These are phyloP conservation scores for Helicocarpus griseus DNA, from an alignment of 2,329 filamentous ascomycete species.

Conservation along the genomic window DNA sequence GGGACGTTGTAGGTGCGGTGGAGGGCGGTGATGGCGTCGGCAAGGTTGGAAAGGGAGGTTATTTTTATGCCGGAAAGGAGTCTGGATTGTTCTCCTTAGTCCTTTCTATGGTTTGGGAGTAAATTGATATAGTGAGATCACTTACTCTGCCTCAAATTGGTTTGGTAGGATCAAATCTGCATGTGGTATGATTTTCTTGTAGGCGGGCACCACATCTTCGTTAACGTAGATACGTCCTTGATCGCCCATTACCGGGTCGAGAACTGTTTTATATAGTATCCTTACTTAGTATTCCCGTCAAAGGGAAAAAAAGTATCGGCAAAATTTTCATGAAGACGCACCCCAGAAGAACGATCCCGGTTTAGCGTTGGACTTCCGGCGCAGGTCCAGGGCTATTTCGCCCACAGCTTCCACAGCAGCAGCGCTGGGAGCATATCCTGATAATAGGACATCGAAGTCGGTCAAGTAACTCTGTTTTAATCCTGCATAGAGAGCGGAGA, in stretches of 20 bases:
- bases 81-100: slow-evolving; percentile 37
- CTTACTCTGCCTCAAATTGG: slow-evolving; percentile 92
- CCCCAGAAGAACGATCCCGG: slow-evolving; percentile 85
- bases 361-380: slow-evolving; percentile 49
- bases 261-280: slow-evolving; percentile 43
- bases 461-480: slow-evolving; percentile 75
- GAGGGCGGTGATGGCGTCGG: slow-evolving; percentile 63
- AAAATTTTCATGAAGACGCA: slow-evolving; percentile 22
- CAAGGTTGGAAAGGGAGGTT: slow-evolving; percentile 61
- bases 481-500: slow-evolving; percentile 73
- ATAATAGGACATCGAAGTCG: slow-evolving; percentile 87
- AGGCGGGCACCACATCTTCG: slow-evolving; percentile 82
- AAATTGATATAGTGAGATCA: too few relatives aligned
- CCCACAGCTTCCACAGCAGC: slow-evolving; percentile 77
- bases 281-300: not conserved
- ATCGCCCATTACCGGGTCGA: slow-evolving; percentile 98
- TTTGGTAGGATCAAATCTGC: slow-evolving; percentile 93
- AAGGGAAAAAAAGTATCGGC: not conserved
- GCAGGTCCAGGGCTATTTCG: slow-evolving; percentile 70
- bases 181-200: slow-evolving; percentile 66
- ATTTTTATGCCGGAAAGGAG: slow-evolving; percentile 80
- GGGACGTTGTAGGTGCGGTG: slow-evolving; percentile 69
- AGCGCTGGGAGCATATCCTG: slow-evolving; percentile 86
- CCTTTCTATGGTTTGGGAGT: too few relatives aligned
- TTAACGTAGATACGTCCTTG: slow-evolving; percentile 86